Evolutionary conservation across 345 rosid genomes (phyloP).

Genomic region (Dipteronia sinensis): DNA sequence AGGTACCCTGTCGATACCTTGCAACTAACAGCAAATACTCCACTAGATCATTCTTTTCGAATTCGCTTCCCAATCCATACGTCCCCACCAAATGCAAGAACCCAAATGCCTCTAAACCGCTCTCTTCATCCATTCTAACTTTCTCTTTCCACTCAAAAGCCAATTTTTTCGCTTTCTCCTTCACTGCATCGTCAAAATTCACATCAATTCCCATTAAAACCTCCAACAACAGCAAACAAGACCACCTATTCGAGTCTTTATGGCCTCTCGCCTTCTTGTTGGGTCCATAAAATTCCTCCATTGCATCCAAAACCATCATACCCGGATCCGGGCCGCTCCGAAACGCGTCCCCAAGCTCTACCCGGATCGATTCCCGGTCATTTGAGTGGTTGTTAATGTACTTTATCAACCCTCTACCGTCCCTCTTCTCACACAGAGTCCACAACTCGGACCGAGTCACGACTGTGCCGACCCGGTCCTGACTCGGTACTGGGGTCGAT

Average conservation of each 20-base stretch:
- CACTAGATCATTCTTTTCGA: constrained; percentile 46
- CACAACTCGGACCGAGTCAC: constrained; percentile 45
- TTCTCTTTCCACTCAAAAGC: constrained; percentile 63
- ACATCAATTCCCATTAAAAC: constrained; percentile 38
- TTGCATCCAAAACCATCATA: constrained; percentile 60
- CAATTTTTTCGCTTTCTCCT: constrained; percentile 57
- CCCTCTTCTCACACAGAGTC: constrained; percentile 59
- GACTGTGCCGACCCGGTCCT: constrained; percentile 12
- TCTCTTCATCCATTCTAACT: constrained; percentile 29
- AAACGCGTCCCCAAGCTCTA: constrained; percentile 47
- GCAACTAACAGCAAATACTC: constrained; percentile 40
- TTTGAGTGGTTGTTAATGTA: constrained; percentile 41
- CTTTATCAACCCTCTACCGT: constrained; percentile 56
- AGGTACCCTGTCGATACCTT: constrained; percentile 41
- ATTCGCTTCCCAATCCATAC: constrained; percentile 45
- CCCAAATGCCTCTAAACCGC: constrained; percentile 39
- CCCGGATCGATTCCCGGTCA: constrained; percentile 37
- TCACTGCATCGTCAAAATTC: constrained; percentile 34
- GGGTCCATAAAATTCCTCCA: constrained; percentile 44
- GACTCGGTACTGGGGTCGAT: not conserved
- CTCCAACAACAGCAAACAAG: constrained; percentile 59
- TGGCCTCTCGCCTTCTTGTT: constrained; percentile 13
- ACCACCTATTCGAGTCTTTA: constrained; percentile 40
- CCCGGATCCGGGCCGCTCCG: constrained; percentile 49
- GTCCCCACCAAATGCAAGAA: constrained; percentile 61